These are phyloP conservation scores for Ophiostoma piceae DNA, from an alignment of 2,329 filamentous ascomycete species.

Conservation along the genomic window DNA sequence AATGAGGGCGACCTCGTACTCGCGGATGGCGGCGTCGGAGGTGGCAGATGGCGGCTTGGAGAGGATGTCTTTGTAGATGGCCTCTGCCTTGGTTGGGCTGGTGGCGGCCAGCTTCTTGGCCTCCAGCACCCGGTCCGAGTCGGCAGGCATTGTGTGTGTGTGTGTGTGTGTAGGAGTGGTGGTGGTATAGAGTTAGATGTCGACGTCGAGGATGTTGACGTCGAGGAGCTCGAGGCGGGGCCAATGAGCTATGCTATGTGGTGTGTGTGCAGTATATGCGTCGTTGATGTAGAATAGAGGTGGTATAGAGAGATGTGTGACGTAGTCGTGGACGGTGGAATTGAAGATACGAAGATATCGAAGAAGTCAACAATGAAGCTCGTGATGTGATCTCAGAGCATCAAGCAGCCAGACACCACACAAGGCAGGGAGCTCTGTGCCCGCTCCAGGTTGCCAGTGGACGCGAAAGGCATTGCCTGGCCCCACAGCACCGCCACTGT, in stretches of 20 bases:
- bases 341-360: neutral
- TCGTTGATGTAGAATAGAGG: too few relatives aligned
- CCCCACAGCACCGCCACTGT: conserved; percentile 18
- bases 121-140: conserved; percentile 70
- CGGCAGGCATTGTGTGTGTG: conserved; percentile 46
- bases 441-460: conserved; percentile 23
- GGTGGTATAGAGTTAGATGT: neutral
- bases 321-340: neutral
- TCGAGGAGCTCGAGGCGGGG: neutral
- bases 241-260: neutral
- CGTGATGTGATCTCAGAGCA: neutral
- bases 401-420: neutral
- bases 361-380: conserved; percentile 14
- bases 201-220: neutral
- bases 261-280: neutral
- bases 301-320: too few relatives aligned
- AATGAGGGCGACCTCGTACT: conserved; percentile 86
- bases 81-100: conserved; percentile 77
- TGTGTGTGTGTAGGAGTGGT: neutral
- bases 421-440: conserved; percentile 10
- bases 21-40: conserved; percentile 76
- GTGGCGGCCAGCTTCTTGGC: conserved; percentile 77
- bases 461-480: conserved; percentile 19
- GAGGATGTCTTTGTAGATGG: conserved; percentile 83
- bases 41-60: conserved; percentile 77